Base-by-base conservation (phyloP, 225 moss, liverwort and hornwort genomes). In the Marchantia paleacea region DNA sequence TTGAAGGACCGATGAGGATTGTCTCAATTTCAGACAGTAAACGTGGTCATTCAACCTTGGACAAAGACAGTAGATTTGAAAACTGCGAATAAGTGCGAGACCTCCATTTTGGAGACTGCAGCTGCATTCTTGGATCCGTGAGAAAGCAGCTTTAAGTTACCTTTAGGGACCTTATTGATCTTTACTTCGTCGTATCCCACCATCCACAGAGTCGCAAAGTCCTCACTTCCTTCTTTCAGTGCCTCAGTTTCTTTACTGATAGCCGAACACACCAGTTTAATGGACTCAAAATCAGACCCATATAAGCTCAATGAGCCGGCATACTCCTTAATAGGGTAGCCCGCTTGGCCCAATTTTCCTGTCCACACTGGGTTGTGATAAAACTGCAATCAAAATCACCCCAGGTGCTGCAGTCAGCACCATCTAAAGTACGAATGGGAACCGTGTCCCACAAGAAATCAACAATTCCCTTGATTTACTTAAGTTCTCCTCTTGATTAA, bases 181-280 rank as follows among this genome's bases (percentile, higher is more conserved):
- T 75, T 75, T 3, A 19, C 18, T 75, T 75, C 75, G 57, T 75
- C 75, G 15, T 29, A 30, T 28, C 75, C 75, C 31, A 75, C 75
- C 31, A 75, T 12, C 75, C 75, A 75, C 13, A 55, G 15, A 26
- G 55, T 5, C 6, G 3, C 19, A 57, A 52, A 55, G 58, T 75
- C 55, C 55, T 39, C 39, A 39, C 39, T 39, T 39, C 39, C 39
- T 39, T 39, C 39, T 39, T 55, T 28, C 12, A 57, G 8, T 28
- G 39, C 5, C 39, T 55, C 55, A 26, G 30, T 30, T 24, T 57
- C 75, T 57, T 55, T 55, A 8, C 55, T 18, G 9, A 57, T 57
- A 29, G 75, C 58, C 55, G 75, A 75, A 30, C 55, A 54, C 55
- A 75, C 19, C 55, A 55, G 55, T 29, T 75, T 75, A 12, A 75